phyloP scores from a whole-genome alignment of 192 early-diverging fungal genomes.

The Funneliformis geosporum region DNA sequence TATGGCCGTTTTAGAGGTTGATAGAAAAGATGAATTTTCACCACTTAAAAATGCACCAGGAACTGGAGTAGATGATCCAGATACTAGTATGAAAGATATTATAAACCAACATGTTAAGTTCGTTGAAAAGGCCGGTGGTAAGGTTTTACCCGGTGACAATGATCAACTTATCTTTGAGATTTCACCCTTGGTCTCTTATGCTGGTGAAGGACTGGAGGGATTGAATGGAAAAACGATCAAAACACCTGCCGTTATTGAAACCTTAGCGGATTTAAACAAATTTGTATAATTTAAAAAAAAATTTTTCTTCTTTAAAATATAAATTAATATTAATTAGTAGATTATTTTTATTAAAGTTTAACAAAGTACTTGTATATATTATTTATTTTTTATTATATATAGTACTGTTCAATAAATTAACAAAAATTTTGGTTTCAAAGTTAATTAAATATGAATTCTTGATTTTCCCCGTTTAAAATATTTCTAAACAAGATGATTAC shows the following conservation, averaged over 20 bases:
- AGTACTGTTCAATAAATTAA: no score
- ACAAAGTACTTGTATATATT: no score
- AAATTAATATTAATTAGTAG: no score
- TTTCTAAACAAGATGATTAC: no score
- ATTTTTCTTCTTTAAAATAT: no score
- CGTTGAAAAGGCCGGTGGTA: conserved; percentile 82
- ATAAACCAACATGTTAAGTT: conserved; percentile 86
- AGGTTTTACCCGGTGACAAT: conserved; percentile 55
- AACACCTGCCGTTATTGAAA: conserved; percentile 54
- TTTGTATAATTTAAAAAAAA: conserved; percentile 1
- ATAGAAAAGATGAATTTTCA: conserved; percentile 93
- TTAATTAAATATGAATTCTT: no score
- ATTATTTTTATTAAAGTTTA: no score
- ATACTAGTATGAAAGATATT: conserved; percentile 90
- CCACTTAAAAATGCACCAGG: conserved; percentile 98
- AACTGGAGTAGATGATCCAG: conserved; percentile 82
- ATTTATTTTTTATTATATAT: no score
- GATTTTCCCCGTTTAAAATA: no score
- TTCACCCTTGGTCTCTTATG: conserved; percentile 87
- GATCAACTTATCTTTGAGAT: conserved; percentile 73
- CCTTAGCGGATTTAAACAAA: conserved; percentile 39
- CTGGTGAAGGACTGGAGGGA: conserved; percentile 87
- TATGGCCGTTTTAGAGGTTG: conserved; percentile 91
- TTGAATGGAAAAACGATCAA: conserved; percentile 71
- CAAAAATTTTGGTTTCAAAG: no score